Percentiles rank a stretch among this genome's conserved stretches.
Evolutionary conservation across 1,284 basidiomycete genomes (phyloP).

Genomic region (Apiotrichum gamsii): DNA sequence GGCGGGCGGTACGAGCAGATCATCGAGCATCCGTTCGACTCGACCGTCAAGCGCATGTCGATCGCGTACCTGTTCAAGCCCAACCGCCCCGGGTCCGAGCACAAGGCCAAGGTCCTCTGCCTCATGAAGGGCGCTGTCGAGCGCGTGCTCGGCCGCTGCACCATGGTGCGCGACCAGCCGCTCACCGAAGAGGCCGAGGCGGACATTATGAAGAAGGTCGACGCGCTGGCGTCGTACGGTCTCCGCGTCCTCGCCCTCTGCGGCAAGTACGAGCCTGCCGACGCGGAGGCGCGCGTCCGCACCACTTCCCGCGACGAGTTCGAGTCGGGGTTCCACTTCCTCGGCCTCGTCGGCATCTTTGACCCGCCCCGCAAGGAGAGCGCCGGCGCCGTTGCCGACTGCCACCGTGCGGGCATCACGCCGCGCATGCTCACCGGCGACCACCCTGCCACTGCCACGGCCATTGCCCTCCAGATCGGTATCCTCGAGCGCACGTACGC

Average conservation of each 20-base stretch:
- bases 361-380: slow-evolving; percentile 67
- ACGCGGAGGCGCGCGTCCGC: slow-evolving; percentile 39
- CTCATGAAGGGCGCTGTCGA: slow-evolving; percentile 61
- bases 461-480: slow-evolving; percentile 52
- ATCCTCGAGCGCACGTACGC: slow-evolving; percentile 52
- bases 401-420: slow-evolving; percentile 59
- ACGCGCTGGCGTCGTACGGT: slow-evolving; percentile 55
- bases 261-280: slow-evolving; percentile 46
- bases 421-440: slow-evolving; percentile 59
- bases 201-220: slow-evolving; percentile 51
- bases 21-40: slow-evolving; percentile 57
- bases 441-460: slow-evolving; percentile 51
- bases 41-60: slow-evolving; percentile 60
- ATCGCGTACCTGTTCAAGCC: slow-evolving; percentile 47
- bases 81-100: not conserved
- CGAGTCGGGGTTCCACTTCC: slow-evolving; percentile 57
- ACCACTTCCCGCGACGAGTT: slow-evolving; percentile 51
- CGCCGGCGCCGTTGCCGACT: slow-evolving; percentile 57
- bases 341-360: slow-evolving; percentile 60
- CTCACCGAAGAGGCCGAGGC: slow-evolving; percentile 37
- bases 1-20: slow-evolving; percentile 45
- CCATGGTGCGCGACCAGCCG: slow-evolving; percentile 35
- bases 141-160: slow-evolving; percentile 55
- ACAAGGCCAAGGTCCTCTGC: slow-evolving; percentile 23
- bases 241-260: slow-evolving; percentile 51